Evolutionary conservation across 2,329 filamentous ascomycete genomes (phyloP).

Genomic region (Xylaria sp.): DNA sequence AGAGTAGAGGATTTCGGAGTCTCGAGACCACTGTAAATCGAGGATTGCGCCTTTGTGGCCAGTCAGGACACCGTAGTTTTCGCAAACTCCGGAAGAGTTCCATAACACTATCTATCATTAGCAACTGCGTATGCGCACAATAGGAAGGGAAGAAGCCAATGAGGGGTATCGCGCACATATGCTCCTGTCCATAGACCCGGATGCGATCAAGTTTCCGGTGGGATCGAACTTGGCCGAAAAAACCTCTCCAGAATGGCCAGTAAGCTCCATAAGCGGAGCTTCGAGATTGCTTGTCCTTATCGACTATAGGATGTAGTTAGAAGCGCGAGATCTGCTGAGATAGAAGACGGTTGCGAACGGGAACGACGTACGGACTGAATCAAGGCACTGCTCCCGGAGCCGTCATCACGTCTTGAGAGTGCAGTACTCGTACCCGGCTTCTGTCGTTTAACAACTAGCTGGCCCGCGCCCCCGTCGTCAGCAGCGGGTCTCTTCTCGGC

Average conservation of each 20-base stretch:
- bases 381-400: slow-evolving; percentile 55
- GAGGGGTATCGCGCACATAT: slow-evolving; percentile 71
- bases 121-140: neutral
- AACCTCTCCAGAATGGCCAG: slow-evolving; percentile 84
- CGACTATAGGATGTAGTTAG: slow-evolving; percentile 61
- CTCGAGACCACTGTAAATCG: slow-evolving; percentile 95
- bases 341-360: neutral
- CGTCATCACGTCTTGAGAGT: slow-evolving; percentile 63
- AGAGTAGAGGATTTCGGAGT: slow-evolving; percentile 89
- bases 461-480: slow-evolving; percentile 80
- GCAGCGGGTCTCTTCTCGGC: slow-evolving; percentile 92
- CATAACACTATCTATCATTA: slow-evolving; percentile 76
- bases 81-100: slow-evolving; percentile 91
- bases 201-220: slow-evolving; percentile 88
- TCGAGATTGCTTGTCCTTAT: slow-evolving; percentile 84
- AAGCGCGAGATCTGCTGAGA: neutral
- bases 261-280: slow-evolving; percentile 93
- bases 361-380: slow-evolving; percentile 61
- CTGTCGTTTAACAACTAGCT: slow-evolving; percentile 90
- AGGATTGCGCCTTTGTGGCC: slow-evolving; percentile 93
- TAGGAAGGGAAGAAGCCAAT: neutral
- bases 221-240: slow-evolving; percentile 92
- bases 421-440: slow-evolving; percentile 69
- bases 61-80: slow-evolving; percentile 89
- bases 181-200: slow-evolving; percentile 92